Evolutionary conservation across 148 eudicot species (phyloP), one percentile per base, ranked within the genome.

Genomic region (Salicornia ramosissima): DNA sequence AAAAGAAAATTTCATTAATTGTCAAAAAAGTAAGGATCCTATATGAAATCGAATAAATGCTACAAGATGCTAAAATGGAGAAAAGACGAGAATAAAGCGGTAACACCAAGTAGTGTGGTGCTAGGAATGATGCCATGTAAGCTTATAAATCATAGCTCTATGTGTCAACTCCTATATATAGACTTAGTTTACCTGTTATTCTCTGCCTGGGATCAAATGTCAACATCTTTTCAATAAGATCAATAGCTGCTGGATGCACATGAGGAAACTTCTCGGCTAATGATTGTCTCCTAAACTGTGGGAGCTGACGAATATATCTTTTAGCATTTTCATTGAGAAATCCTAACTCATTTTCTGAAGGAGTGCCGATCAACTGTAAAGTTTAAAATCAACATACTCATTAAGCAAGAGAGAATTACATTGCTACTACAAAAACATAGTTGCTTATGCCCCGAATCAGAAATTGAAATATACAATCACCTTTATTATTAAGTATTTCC

Each of bases 321-420:
- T 90, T 92, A 31, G 98, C 98, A 83, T 90, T 92, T 76, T 92
- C 98, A 81, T 92, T 92, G 67, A 92, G 67, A 78, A 86, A 92
- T 14, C 80, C 96, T 74, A 90, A 53, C 69, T 92, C 98, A 55
- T 82, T 77, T 80, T 92, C 98, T 33, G 96, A 88, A 39, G 98
- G 98, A 50, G 96, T 90, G 72, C 98, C 98, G 71, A 92, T 92
- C 49, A 92, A 78, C 98, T 88, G 86, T 80, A 80, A 71, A 57
- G 21, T 54, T 50, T 53, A 46, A 75, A 15, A 24, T 15, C 40
- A 51, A 42, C 26, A 43, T 13, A 64, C 28, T 55, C 16, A 46
- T 65, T 68, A 42, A 63, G 73, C 56, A 18, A 57, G 28, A 49
- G 28, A 56, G 58, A 43, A 71, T 16, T 61, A 33, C 55, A 57